A percentile compares a stretch with the other conserved stretches of the same genome.
Conservation (phyloP, 345 rosid genomes). For the Punica granatum region DNA sequence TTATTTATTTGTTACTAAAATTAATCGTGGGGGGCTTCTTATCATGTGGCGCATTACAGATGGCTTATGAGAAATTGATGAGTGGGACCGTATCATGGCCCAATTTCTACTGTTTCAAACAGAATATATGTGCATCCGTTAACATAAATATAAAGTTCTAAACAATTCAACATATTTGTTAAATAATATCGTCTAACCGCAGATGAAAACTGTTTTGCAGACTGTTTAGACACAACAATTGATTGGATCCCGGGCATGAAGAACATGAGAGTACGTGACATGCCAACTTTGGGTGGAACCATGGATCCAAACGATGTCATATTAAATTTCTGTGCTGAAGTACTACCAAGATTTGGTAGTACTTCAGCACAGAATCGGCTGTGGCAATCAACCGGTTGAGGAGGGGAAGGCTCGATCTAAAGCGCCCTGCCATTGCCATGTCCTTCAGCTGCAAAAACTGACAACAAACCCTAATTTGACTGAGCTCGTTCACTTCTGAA, state of each 20-base stretch:
- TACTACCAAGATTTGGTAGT: background rate
- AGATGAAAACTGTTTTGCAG: background rate
- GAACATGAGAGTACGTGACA: conserved; percentile 6
- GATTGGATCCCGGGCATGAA: conserved; percentile 8
- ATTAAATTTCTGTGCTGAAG: background rate
- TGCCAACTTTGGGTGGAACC: background rate
- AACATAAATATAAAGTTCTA: too few relatives aligned
- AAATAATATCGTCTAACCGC: too few relatives aligned
- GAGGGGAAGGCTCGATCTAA: conserved; percentile 62
- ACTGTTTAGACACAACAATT: background rate
- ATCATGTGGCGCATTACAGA: too few relatives aligned
- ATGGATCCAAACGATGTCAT: background rate
- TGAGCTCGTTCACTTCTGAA: background rate
- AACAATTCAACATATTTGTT: too few relatives aligned
- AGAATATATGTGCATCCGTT: background rate
- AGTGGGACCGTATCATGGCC: too few relatives aligned
- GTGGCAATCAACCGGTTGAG: conserved; percentile 30
- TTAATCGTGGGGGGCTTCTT: too few relatives aligned
- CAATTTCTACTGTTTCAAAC: background rate
- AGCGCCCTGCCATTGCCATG: conserved; percentile 59
- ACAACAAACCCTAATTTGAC: conserved; percentile 1
- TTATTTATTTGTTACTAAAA: too few relatives aligned
- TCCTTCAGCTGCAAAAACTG: background rate
- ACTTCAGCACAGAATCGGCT: conserved; percentile 35
- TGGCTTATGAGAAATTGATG: too few relatives aligned